These are phyloP conservation scores for Cystobasidium pallidum DNA, from an alignment of 1,284 basidiomycete genomes.

Conservation along the genomic window DNA sequence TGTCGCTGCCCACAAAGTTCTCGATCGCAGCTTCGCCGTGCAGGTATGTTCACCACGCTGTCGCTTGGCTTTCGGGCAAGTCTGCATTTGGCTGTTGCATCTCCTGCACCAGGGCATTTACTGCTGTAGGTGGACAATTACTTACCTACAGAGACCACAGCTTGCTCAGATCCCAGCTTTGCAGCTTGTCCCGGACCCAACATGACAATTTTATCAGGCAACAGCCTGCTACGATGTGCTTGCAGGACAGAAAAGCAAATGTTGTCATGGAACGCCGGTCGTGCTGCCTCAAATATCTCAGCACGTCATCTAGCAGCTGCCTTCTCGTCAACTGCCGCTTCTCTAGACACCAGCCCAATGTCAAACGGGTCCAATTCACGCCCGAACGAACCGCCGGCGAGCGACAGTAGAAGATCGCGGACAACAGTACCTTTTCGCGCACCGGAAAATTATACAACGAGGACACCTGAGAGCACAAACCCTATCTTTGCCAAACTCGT, in stretches of 20 bases:
- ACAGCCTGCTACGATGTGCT: conserved; percentile 2
- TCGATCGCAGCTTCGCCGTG: too few relatives aligned
- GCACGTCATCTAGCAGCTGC: not conserved
- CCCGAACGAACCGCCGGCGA: too few relatives aligned
- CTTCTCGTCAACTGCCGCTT: not conserved
- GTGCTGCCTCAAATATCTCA: not conserved
- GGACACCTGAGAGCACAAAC: not conserved
- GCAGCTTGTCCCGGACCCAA: not conserved
- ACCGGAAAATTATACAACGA: not conserved
- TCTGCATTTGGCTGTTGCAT: too few relatives aligned
- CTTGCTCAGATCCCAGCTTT: not conserved
- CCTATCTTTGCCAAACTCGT: not conserved
- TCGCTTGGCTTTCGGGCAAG: too few relatives aligned
- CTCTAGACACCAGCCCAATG: not conserved
- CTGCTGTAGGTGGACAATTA: not conserved
- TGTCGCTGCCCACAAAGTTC: too few relatives aligned
- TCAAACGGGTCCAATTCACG: not conserved
- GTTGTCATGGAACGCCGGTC: not conserved
- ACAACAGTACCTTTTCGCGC: not conserved
- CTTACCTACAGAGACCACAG: not conserved
- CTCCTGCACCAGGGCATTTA: too few relatives aligned
- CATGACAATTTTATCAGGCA: not conserved
- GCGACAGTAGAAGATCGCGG: too few relatives aligned
- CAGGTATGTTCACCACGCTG: too few relatives aligned
- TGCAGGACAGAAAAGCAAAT: conserved; percentile 17